Conservation (phyloP, 441 rosid genomes). For the Pelargonium australe region DNA sequence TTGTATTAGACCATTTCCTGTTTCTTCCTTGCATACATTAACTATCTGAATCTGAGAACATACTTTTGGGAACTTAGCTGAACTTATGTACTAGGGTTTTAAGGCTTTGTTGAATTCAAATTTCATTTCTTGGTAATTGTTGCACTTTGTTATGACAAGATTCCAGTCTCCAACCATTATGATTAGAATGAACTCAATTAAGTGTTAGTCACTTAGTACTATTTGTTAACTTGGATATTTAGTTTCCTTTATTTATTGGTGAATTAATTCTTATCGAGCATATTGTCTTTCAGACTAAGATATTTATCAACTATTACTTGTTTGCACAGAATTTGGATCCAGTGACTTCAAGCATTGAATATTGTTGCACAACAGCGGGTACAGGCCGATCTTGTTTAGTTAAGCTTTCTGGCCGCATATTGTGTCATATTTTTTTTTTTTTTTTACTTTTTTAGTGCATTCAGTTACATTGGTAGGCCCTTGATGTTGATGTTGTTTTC, state of each 20-base stretch:
- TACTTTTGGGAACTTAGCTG: not conserved
- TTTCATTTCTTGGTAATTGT: not conserved
- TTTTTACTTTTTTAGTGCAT: not conserved
- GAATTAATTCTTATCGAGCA: not conserved
- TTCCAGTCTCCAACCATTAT: not conserved
- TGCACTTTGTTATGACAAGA: not conserved
- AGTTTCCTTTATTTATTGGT: too few relatives aligned
- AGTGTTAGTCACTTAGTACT: not conserved
- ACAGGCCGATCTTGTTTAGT: conserved; percentile 18
- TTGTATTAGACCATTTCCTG: not conserved
- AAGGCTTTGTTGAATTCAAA: not conserved
- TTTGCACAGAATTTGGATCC: conserved; percentile 63
- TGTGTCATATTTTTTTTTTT: not conserved
- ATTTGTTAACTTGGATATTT: conserved; percentile 1
- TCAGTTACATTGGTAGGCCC: not conserved
- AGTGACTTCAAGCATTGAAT: conserved; percentile 63
- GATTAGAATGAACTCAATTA: not conserved
- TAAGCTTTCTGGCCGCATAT: conserved; percentile 12
- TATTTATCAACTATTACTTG: not conserved
- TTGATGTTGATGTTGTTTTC: not conserved
- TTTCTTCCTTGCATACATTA: not conserved
- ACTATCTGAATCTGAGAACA: not conserved
- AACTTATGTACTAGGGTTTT: not conserved
- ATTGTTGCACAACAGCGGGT: conserved; percentile 88
- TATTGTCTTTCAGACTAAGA: not conserved